Evolutionary conservation across 2,329 filamentous ascomycete species (phyloP), one percentile per base, ranked within the genome.

Genomic region (Clonostachys solani): DNA sequence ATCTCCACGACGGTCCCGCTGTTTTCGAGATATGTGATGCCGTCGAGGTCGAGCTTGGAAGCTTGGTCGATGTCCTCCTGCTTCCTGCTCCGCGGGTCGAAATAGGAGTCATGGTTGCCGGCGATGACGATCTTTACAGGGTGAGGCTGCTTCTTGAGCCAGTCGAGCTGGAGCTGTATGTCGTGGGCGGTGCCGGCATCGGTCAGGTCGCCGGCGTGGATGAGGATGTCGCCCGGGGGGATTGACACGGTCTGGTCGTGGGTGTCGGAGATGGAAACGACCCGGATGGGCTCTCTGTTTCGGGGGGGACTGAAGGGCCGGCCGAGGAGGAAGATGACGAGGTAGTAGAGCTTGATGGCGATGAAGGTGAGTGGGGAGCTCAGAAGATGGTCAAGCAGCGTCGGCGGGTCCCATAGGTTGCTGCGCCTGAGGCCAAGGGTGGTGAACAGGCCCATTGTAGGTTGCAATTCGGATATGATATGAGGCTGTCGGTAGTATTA

Each of bases 251-350:
- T 74, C 40, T 78, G 74, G 50, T 81, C 82, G 68, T 96, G 92
- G 1, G 92, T 96, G 68, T 96, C 92, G 10, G 90, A 92, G 53
- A 96, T 82, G 67, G 89, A 95, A 52, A 96, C 88, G 23, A 96
- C 77, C 50, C 84, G 83, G 60, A 96, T 80, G 7, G 80, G 69
- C 1, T 70, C 72, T 47, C 71, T 72, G 47, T 74, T 69, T 33
- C 71, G 71, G 3, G 81, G 76, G 12, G 84, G 80, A 15, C 64
- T 71, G 54, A 83, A 80, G 1, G 87, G 81, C 12, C 74, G 65
- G 3, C 87, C 85, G 29, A 89, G 86, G 4, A 95, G 76, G 56
- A 74, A 72, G 35, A 86, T 77, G 47, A 92, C 67, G 43, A 86
- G 46, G 49, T 74, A 71, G 67, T 92, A 88, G 50, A 89, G 59